These are phyloP conservation scores for Daldinia eschscholtzii DNA, from an alignment of 2,329 filamentous ascomycete genomes.

Conservation along the genomic window DNA sequence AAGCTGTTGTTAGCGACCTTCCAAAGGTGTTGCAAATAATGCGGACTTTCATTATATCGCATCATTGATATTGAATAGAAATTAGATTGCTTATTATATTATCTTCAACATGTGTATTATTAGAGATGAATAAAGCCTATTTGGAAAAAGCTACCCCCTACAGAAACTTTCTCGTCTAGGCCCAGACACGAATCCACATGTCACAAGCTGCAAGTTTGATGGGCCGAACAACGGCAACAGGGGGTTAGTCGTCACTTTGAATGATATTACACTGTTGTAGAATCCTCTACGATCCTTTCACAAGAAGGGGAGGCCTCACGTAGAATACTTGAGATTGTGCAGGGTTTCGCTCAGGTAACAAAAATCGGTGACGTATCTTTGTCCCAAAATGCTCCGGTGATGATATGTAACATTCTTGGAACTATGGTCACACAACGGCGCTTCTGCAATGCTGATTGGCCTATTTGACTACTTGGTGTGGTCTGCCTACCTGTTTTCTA, in stretches of 20 bases:
- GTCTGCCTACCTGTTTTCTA: not conserved
- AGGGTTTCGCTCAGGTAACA: not conserved
- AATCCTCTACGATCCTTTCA: conserved; percentile 1
- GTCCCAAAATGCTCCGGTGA: not conserved
- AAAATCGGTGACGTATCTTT: not conserved
- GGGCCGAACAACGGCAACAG: not conserved
- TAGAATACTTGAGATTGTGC: not conserved
- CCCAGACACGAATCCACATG: not conserved
- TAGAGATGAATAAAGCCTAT: not conserved
- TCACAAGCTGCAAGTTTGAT: not conserved
- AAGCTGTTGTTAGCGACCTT: not conserved
- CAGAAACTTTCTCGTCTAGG: not conserved
- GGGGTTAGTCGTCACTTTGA: not conserved
- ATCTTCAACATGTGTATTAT: not conserved
- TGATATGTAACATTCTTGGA: not conserved
- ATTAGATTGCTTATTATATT: not conserved
- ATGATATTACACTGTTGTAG: conserved; percentile 20
- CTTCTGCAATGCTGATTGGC: conserved; percentile 13
- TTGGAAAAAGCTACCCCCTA: not conserved
- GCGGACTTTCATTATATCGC: not conserved
- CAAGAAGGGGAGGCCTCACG: conserved; percentile 4
- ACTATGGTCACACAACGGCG: not conserved
- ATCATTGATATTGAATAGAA: not conserved
- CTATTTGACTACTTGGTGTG: not conserved
- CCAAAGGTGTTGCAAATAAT: not conserved